Percentiles rank a stretch among this genome's conserved stretches.
Evolutionary conservation across 805 yeast species (phyloP).

Genomic region (Ogataea sp.): DNA sequence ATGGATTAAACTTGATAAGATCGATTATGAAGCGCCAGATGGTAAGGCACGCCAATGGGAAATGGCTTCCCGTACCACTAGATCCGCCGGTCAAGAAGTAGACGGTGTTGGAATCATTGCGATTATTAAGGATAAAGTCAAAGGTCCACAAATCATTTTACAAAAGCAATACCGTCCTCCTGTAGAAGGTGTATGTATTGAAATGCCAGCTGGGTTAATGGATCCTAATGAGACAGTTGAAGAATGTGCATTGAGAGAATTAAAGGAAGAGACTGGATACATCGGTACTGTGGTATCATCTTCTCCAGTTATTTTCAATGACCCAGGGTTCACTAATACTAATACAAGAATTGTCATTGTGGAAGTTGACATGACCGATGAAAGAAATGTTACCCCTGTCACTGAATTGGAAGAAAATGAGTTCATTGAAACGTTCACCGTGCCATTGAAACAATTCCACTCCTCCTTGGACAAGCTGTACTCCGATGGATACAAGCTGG

Average conservation of each 20-base stretch:
- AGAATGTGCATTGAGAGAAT: constrained; percentile 78
- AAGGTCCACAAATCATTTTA: constrained; percentile 44
- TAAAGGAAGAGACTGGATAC: constrained; percentile 90
- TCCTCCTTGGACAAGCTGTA: constrained; percentile 43
- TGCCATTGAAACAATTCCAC: constrained; percentile 54
- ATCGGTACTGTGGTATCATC: constrained; percentile 46
- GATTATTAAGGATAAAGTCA: constrained; percentile 41
- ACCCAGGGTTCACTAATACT: constrained; percentile 79
- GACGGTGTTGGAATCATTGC: constrained; percentile 94
- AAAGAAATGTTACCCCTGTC: constrained; percentile 59
- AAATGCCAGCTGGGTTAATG: constrained; percentile 90
- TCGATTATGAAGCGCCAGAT: constrained; percentile 64
- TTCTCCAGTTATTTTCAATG: constrained; percentile 32
- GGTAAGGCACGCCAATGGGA: constrained; percentile 82
- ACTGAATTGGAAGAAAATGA: constrained; percentile 84
- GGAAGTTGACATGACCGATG: constrained; percentile 60
- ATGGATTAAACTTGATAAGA: constrained; percentile 61
- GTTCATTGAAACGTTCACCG: constrained; percentile 80
- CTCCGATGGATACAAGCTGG: constrained; percentile 65
- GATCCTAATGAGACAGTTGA: constrained; percentile 77
- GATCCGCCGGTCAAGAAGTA: constrained; percentile 50
- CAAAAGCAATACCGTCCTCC: constrained; percentile 95
- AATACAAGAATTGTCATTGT: constrained; percentile 74
- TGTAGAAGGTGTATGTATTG: constrained; percentile 78
- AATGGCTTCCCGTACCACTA: constrained; percentile 73